These are phyloP conservation scores for Adansonia rubrostipa DNA, from an alignment of 441 rosid species.

Conservation along the genomic window DNA sequence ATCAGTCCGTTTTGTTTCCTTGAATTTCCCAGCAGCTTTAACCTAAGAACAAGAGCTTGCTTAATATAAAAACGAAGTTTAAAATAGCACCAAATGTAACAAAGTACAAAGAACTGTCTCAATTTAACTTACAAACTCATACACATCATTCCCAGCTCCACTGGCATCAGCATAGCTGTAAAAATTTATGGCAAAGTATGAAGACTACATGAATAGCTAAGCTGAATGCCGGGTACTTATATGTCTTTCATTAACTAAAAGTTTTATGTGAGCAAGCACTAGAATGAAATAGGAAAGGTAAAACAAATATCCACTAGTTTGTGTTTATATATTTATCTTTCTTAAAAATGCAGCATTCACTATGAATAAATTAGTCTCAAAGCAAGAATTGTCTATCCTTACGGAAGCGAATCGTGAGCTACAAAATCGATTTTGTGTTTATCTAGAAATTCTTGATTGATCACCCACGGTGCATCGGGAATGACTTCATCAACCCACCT, in stretches of 20 bases:
- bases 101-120: constrained; percentile 14
- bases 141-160: constrained; percentile 87
- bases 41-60: constrained; percentile 42
- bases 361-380: constrained; percentile 11
- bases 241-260: not conserved
- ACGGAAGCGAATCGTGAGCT: constrained; percentile 89
- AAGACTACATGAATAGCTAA: not conserved
- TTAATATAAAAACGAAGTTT: constrained; percentile 18
- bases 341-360: constrained; percentile 17
- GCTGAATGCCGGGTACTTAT: not conserved
- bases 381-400: constrained; percentile 33
- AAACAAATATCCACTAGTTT: not conserved
- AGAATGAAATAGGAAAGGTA: not conserved
- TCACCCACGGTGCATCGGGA: constrained; percentile 85
- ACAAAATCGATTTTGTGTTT: constrained; percentile 68
- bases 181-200: constrained; percentile 18
- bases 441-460: constrained; percentile 69
- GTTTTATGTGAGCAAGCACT: not conserved
- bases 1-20: constrained; percentile 84
- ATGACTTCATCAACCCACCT: constrained; percentile 90
- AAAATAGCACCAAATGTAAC: not conserved
- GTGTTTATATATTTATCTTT: constrained; percentile 2
- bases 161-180: constrained; percentile 84
- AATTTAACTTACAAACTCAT: constrained; percentile 76
- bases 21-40: constrained; percentile 71